phyloP scores from a whole-genome alignment of 768 basidiomycete genomes.

The Daedaleopsis sinensis region DNA sequence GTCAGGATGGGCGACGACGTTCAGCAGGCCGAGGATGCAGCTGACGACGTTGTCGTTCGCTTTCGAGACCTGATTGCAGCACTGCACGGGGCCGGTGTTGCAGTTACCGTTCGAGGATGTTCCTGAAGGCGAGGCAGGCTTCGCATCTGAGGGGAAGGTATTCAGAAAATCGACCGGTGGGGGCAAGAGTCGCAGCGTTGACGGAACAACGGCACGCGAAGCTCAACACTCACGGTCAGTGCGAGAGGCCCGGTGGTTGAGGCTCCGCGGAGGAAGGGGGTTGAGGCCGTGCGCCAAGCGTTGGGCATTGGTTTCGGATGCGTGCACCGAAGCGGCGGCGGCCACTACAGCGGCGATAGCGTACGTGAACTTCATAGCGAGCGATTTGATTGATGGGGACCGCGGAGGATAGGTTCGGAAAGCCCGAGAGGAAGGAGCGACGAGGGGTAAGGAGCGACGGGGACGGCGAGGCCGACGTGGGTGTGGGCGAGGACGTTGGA shows the following conservation, averaged over 20 bases:
- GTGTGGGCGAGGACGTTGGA: background rate
- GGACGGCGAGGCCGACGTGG: slow-evolving; percentile 7
- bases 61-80: slow-evolving; percentile 32
- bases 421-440: slow-evolving; percentile 6
- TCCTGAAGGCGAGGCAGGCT: slow-evolving; percentile 16
- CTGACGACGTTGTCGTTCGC: slow-evolving; percentile 17
- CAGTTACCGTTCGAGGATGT: slow-evolving; percentile 24
- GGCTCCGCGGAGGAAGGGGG: slow-evolving; percentile 13
- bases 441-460: slow-evolving; percentile 11
- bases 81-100: slow-evolving; percentile 35
- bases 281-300: slow-evolving; percentile 19
- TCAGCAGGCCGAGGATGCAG: slow-evolving; percentile 22
- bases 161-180: background rate
- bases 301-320: slow-evolving; percentile 17
- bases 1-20: slow-evolving; percentile 11
- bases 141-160: slow-evolving; percentile 8
- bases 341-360: slow-evolving; percentile 17
- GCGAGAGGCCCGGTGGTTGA: slow-evolving; percentile 12
- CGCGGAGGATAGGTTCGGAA: slow-evolving; percentile 7
- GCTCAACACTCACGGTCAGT: slow-evolving; percentile 4
- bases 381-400: slow-evolving; percentile 2
- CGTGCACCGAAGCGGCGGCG: slow-evolving; percentile 17
- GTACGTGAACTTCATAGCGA: slow-evolving; percentile 19
- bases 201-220: background rate
- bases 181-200: background rate